Percentiles rank a stretch among this genome's conserved stretches.
Conservation (phyloP, 116 monocot species). For the Posidonia oceanica region DNA sequence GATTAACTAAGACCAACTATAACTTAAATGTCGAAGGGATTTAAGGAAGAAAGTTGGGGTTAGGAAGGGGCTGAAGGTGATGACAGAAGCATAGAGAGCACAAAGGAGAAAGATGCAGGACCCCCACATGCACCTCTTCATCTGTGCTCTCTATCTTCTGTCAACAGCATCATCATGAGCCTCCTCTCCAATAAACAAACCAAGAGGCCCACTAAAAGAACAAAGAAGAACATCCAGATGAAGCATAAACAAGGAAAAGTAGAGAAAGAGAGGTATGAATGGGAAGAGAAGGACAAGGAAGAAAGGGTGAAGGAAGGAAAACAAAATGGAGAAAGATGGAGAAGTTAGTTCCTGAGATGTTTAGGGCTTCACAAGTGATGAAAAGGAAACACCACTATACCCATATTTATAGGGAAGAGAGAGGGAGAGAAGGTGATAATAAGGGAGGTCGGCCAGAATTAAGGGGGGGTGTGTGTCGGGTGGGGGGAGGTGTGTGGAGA, state of each 20-base stretch:
- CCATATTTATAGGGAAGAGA: neutral
- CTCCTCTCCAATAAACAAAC: neutral
- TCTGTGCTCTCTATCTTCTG: conserved; percentile 35
- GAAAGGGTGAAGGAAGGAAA: neutral
- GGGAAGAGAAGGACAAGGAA: neutral
- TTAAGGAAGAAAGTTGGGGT: neutral
- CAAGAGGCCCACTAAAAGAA: neutral
- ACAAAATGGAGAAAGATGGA: neutral
- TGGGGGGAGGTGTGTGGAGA: too few species aligned
- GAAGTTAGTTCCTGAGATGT: neutral
- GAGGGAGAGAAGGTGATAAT: neutral
- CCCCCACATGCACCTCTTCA: conserved; percentile 13
- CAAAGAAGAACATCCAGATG: too few species aligned
- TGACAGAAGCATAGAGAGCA: conserved; percentile 32
- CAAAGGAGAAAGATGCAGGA: conserved; percentile 15
- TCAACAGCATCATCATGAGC: conserved; percentile 15
- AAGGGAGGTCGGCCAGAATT: too few species aligned
- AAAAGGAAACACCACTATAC: neutral
- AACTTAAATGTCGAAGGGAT: neutral
- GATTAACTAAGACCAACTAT: too few species aligned
- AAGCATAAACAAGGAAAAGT: neutral
- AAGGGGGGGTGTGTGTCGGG: too few species aligned
- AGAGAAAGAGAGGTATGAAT: neutral
- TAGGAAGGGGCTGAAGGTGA: conserved; percentile 16
- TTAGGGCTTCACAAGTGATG: neutral